Evolutionary conservation across 2,329 filamentous ascomycete species (phyloP).

Genomic region (Trichoderma sp.): DNA sequence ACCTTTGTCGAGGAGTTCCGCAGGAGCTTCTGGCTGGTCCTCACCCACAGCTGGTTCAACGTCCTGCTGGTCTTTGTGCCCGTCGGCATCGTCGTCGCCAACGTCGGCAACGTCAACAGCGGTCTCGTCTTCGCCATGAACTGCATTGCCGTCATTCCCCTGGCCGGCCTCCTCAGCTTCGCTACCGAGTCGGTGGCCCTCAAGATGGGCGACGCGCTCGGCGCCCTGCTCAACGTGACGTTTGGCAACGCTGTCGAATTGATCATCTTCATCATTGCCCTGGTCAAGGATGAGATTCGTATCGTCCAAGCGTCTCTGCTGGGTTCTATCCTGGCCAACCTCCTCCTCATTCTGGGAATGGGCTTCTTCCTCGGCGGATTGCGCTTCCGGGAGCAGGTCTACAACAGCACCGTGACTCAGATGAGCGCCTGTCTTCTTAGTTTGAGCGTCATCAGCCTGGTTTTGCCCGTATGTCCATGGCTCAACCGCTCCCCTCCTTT

Average conservation of each 20-base stretch:
- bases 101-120: conserved; percentile 55
- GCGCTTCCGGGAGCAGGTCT: conserved; percentile 87
- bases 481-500: conserved; percentile 35
- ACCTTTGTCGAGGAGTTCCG: conserved; percentile 54
- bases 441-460: conserved; percentile 84
- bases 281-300: conserved; percentile 80
- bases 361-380: conserved; percentile 84
- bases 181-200: conserved; percentile 75
- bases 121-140: conserved; percentile 73
- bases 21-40: conserved; percentile 55
- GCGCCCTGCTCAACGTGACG: conserved; percentile 73
- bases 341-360: conserved; percentile 90
- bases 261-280: conserved; percentile 80
- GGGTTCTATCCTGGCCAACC: conserved; percentile 85
- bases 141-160: conserved; percentile 72
- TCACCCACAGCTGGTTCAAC: conserved; percentile 78
- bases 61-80: conserved; percentile 76
- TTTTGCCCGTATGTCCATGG: conserved; percentile 66
- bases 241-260: conserved; percentile 80
- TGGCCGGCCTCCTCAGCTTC: conserved; percentile 71
- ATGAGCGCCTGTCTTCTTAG: conserved; percentile 94
- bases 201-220: conserved; percentile 71
- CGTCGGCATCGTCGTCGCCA: conserved; percentile 68
- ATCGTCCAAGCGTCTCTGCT: conserved; percentile 90
- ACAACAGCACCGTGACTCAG: conserved; percentile 93